Base-by-base conservation (phyloP, 2,329 filamentous ascomycete species). In the Ophiostoma sp. region DNA sequence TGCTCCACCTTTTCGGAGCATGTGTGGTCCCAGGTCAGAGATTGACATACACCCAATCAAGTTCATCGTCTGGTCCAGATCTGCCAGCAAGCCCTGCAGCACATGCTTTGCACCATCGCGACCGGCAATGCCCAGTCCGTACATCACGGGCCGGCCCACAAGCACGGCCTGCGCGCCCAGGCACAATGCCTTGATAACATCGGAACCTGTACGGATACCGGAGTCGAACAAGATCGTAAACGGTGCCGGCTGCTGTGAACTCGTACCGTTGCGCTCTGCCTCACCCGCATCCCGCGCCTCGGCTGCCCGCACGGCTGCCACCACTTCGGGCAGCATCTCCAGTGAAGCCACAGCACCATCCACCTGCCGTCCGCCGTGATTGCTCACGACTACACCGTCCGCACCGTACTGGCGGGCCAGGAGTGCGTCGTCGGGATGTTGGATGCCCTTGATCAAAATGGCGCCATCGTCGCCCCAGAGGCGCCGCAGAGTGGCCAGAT, bases 381-480 rank as follows among this genome's bases (percentile, higher is more conserved):
- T 90, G 39, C 85, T 86, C 15, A 89, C 85, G 2, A 89, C 80
- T 31, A 90, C 84, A 5, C 86, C 87, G 63, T 86, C 82, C 3
- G 84, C 81, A 0, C 85, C 85, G 69, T 82, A 73, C 72, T 82
- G 73, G 12, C 83, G 81, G 0, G 86, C 87, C 22, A 84, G 75
- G 36, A 82, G 79, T 0, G 85, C 86, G 73, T 89, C 87, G 19
- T 85, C 83, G 1, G 84, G 82, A 61, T 83, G 83, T 72, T 86
- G 82, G 22, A 89, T 88, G 0, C 89, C 89, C 79, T 91, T 91
- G 48, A 89, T 83, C 75, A 89, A 86, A 70, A 93, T 88, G 0
- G 90, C 88, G 0, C 90, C 89, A 88, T 71, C 71, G 57, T 73
- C 73, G 11, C 74, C 75, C 78, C 90, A 92, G 73, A 90, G 79